Conservation (phyloP, 148 eudicot genomes). For the Arctostaphylos glauca region DNA sequence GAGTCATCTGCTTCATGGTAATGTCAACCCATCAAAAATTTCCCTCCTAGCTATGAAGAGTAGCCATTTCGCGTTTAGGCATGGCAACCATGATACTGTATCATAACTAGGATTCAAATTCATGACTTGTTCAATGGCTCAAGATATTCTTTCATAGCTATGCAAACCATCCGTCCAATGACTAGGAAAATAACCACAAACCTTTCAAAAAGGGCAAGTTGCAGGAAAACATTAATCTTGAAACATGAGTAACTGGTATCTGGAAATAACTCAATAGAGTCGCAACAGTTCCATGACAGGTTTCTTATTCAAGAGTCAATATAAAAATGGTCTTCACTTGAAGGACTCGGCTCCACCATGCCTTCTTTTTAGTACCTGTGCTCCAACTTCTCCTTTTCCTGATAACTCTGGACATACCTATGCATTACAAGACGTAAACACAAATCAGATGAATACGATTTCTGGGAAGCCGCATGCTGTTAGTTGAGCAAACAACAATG, state of each 20-base stretch:
- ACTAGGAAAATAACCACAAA: not conserved
- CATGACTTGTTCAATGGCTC: not conserved
- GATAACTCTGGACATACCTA: constrained; percentile 57
- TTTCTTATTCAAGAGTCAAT: not conserved
- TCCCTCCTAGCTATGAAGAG: not conserved
- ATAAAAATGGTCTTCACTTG: not conserved
- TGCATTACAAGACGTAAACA: not conserved
- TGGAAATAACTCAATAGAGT: constrained; percentile 1
- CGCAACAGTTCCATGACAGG: not conserved
- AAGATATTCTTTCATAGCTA: not conserved
- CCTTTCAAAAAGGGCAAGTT: not conserved
- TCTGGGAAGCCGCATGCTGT: not conserved
- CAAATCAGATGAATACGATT: not conserved
- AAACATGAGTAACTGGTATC: not conserved
- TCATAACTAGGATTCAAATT: not conserved
- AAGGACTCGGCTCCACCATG: not conserved
- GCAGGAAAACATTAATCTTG: not conserved
- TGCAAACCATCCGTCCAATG: not conserved
- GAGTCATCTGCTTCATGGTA: not conserved
- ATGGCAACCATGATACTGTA: not conserved
- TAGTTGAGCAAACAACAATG: not conserved
- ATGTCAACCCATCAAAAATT: not conserved
- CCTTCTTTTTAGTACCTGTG: constrained; percentile 56
- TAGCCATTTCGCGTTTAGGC: not conserved
- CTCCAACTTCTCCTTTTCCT: constrained; percentile 64